A percentile compares a stretch with the other conserved stretches of the same genome.
Evolutionary conservation across 306 rosid species (phyloP).

Genomic region (Erythrophleum fordii): DNA sequence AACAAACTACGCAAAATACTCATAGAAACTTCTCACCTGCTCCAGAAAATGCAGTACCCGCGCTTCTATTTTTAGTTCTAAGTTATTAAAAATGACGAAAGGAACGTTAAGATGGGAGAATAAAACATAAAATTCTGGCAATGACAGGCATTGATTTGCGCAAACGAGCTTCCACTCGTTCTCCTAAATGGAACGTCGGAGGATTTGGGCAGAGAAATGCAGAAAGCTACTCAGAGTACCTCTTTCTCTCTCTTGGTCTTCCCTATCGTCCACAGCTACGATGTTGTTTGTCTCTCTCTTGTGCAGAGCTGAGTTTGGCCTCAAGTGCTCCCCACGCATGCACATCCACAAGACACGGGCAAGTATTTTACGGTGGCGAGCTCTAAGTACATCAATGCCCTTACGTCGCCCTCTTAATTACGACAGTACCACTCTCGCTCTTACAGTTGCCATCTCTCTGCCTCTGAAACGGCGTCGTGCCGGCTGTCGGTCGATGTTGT

Average conservation of each 20-base stretch:
- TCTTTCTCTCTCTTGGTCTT: slow-evolving; percentile 36
- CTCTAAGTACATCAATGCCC: slow-evolving; percentile 19
- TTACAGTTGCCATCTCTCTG: background rate
- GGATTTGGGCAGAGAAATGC: slow-evolving; percentile 17
- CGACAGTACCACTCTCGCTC: slow-evolving; percentile 32
- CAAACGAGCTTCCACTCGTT: slow-evolving; percentile 42
- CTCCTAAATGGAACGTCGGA: slow-evolving; percentile 30
- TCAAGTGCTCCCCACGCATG: background rate
- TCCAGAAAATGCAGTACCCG: background rate
- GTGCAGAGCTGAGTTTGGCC: slow-evolving; percentile 35
- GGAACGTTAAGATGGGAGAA: slow-evolving; percentile 40
- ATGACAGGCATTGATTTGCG: slow-evolving; percentile 78
- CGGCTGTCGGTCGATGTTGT: background rate
- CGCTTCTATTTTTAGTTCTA: background rate
- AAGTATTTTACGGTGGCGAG: slow-evolving; percentile 6
- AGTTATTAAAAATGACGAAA: slow-evolving; percentile 11
- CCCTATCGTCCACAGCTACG: slow-evolving; percentile 57
- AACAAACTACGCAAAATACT: slow-evolving; percentile 6
- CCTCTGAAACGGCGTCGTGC: background rate
- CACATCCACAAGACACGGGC: background rate
- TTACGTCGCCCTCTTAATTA: background rate
- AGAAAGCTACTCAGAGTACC: background rate
- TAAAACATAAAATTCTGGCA: slow-evolving; percentile 47
- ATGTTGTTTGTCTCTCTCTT: slow-evolving; percentile 46
- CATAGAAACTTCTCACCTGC: slow-evolving; percentile 8